A percentile compares a stretch with the other conserved stretches of the same genome.
Conservation (phyloP, 2,329 filamentous ascomycete species). For the Exophiala spinifera region DNA sequence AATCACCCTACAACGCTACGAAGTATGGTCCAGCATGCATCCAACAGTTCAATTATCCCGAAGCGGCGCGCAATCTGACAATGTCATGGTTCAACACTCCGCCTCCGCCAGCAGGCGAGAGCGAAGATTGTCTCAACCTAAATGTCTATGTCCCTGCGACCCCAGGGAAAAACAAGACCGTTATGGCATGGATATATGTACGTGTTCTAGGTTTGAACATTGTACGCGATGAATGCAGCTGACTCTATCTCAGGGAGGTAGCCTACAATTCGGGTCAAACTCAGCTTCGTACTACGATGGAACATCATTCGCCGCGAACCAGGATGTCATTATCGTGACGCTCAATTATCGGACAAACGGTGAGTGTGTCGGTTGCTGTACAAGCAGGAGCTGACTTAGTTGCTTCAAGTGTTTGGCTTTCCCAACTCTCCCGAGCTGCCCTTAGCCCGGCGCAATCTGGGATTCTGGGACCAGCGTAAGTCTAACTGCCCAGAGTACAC, state of each 20-base stretch:
- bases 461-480: constrained; percentile 31
- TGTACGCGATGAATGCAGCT: neutral
- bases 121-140: constrained; percentile 42
- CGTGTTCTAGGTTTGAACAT: neutral
- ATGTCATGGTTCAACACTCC: constrained; percentile 29
- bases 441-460: constrained; percentile 33
- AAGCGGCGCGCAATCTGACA: constrained; percentile 30
- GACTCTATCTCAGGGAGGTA: constrained; percentile 32
- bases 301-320: constrained; percentile 35
- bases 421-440: constrained; percentile 37
- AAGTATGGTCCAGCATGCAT: constrained; percentile 32
- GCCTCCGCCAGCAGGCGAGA: constrained; percentile 29
- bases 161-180: constrained; percentile 31
- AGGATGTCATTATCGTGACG: constrained; percentile 38
- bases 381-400: neutral
- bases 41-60: constrained; percentile 32
- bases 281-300: constrained; percentile 35
- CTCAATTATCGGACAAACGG: constrained; percentile 37
- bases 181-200: constrained; percentile 41
- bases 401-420: constrained; percentile 40
- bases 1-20: constrained; percentile 26
- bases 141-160: constrained; percentile 41
- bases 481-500: neutral
- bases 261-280: constrained; percentile 35
- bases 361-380: neutral